Evolutionary conservation across 805 yeast species (phyloP).

Genomic region (Myxozyma geophila): DNA sequence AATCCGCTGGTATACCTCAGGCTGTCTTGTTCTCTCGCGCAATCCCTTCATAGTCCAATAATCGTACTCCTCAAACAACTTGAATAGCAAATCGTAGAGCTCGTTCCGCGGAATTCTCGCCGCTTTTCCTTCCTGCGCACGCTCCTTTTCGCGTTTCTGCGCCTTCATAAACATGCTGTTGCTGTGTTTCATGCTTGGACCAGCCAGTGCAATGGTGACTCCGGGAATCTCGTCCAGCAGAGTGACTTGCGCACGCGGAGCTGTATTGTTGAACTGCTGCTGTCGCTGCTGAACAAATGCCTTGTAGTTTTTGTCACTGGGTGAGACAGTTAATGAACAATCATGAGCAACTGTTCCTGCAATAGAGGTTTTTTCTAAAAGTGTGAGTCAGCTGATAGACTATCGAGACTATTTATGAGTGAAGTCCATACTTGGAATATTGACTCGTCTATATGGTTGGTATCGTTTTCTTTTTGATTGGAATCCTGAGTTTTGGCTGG

Average conservation of each 20-base stretch:
- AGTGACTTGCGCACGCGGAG: slow-evolving; percentile 65
- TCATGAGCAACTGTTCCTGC: slow-evolving; percentile 91
- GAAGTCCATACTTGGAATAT: slow-evolving; percentile 36
- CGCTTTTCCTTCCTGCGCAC: slow-evolving; percentile 74
- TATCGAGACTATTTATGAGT: not conserved
- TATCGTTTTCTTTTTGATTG: slow-evolving; percentile 18
- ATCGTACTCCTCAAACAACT: slow-evolving; percentile 90
- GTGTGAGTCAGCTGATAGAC: not conserved
- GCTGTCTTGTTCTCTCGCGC: slow-evolving; percentile 92
- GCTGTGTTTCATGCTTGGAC: slow-evolving; percentile 75
- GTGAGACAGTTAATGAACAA: slow-evolving; percentile 62
- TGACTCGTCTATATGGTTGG: slow-evolving; percentile 35
- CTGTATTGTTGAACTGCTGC: slow-evolving; percentile 49
- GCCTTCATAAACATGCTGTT: slow-evolving; percentile 66
- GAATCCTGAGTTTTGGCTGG: slow-evolving; percentile 3
- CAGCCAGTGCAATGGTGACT: slow-evolving; percentile 82
- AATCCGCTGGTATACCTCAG: slow-evolving; percentile 56
- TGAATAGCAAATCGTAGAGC: slow-evolving; percentile 82
- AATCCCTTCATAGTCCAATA: slow-evolving; percentile 96
- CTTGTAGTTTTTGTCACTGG: slow-evolving; percentile 69
- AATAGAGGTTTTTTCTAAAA: slow-evolving; percentile 67
- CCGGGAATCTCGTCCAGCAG: slow-evolving; percentile 83
- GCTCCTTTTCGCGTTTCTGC: slow-evolving; percentile 43
- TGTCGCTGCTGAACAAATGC: slow-evolving; percentile 64
- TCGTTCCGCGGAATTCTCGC: slow-evolving; percentile 93